Conservation (phyloP, 75 land plant genomes). For the Cryptomeria japonica region DNA sequence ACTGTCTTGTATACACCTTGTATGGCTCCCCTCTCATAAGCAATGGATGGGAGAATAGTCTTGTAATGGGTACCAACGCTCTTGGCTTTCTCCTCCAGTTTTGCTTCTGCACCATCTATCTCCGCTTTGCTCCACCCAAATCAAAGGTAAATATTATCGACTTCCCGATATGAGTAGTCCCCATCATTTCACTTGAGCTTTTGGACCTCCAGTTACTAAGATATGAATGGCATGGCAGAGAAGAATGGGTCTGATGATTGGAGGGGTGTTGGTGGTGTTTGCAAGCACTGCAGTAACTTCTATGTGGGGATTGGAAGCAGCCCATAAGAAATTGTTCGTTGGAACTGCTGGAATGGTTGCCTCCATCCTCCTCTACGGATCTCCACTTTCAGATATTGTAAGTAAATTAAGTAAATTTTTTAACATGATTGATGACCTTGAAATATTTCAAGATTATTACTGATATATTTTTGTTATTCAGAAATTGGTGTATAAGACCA, state of each 20-base stretch:
- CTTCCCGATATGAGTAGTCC: too few relatives aligned
- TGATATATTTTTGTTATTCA: too few relatives aligned
- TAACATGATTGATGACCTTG: too few relatives aligned
- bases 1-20: too few relatives aligned
- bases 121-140: neutral
- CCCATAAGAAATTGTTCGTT: neutral
- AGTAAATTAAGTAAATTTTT: too few relatives aligned
- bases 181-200: too few relatives aligned
- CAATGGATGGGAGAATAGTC: neutral
- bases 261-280: slow-evolving; percentile 21
- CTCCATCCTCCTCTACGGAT: too few relatives aligned
- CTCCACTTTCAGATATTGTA: too few relatives aligned
- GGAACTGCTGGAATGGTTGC: too few relatives aligned
- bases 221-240: neutral
- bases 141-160: neutral
- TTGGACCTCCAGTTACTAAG: neutral
- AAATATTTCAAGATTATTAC: too few relatives aligned
- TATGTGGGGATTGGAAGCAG: slow-evolving; percentile 24
- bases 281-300: slow-evolving; percentile 24
- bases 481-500: too few relatives aligned
- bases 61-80: neutral
- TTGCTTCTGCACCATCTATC: neutral
- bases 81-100: neutral
- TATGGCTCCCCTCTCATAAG: slow-evolving; percentile 2
- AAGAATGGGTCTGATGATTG: neutral